Evolutionary conservation across 2,329 filamentous ascomycete species (phyloP).

Genomic region (Xylariaceae sp.): DNA sequence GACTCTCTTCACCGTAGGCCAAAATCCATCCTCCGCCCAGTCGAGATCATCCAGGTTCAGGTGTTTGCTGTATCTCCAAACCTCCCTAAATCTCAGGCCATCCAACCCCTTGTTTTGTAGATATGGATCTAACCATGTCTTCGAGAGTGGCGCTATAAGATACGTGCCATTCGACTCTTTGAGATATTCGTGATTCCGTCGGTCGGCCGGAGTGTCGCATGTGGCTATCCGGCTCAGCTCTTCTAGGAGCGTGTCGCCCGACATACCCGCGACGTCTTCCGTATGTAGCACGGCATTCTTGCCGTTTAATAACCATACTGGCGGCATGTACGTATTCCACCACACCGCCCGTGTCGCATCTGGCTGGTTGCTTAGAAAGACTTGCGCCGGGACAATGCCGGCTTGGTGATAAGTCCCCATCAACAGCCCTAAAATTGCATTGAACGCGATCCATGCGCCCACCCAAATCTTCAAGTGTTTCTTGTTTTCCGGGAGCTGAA

Average conservation of each 20-base stretch:
- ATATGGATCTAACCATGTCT: constrained; percentile 64
- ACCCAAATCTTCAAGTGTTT: constrained; percentile 52
- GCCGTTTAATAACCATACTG: constrained; percentile 74
- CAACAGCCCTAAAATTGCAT: constrained; percentile 61
- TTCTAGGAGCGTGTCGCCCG: constrained; percentile 55
- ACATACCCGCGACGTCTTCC: constrained; percentile 69
- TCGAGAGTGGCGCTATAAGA: constrained; percentile 69
- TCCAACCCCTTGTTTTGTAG: constrained; percentile 55
- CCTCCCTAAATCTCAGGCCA: constrained; percentile 61
- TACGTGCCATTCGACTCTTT: constrained; percentile 63
- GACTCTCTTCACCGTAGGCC: constrained; percentile 65
- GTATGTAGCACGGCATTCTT: constrained; percentile 70
- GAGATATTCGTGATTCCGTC: constrained; percentile 51
- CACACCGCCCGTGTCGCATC: constrained; percentile 68
- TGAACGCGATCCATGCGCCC: constrained; percentile 65
- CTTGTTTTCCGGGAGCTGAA: constrained; percentile 59
- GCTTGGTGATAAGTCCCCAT: constrained; percentile 84
- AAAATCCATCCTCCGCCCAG: constrained; percentile 72
- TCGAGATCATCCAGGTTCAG: constrained; percentile 78
- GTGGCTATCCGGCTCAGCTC: constrained; percentile 57
- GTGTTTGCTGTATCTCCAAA: constrained; percentile 66
- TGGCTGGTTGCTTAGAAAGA: constrained; percentile 66
- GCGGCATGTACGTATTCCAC: constrained; percentile 86
- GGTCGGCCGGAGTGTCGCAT: constrained; percentile 57
- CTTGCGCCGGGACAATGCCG: constrained; percentile 70